These are phyloP conservation scores for Glomus cerebriforme DNA, from an alignment of 192 early-diverging fungal species.

Conservation along the genomic window DNA sequence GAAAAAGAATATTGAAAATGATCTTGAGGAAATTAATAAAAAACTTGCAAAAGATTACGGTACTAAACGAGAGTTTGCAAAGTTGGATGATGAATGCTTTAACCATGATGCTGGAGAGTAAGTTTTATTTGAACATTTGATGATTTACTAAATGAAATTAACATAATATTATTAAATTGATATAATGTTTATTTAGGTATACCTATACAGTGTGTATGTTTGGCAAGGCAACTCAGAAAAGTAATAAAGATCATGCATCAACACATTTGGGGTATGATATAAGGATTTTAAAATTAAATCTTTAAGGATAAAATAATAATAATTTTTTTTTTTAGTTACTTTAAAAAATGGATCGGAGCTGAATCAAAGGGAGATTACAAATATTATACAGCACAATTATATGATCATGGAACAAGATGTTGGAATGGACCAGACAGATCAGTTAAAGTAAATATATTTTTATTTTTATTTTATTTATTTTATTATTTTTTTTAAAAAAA, in stretches of 20 bases:
- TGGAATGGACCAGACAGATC: conserved; percentile 95
- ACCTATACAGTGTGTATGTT: conserved; percentile 72
- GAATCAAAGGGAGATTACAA: conserved; percentile 32
- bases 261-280: conserved; percentile 56
- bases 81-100: conserved; percentile 71
- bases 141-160: too few relatives aligned
- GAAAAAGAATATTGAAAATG: conserved; percentile 34
- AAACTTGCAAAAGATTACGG: conserved; percentile 75
- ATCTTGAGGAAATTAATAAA: conserved; percentile 50
- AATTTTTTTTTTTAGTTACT: conserved; percentile 40
- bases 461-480: background rate
- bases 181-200: conserved; percentile 55
- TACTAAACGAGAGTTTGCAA: conserved; percentile 63
- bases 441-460: conserved; percentile 52
- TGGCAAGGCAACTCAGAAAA: conserved; percentile 74
- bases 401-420: conserved; percentile 76
- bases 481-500: background rate
- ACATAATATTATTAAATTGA: too few relatives aligned
- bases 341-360: conserved; percentile 51
- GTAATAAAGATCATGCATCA: conserved; percentile 57
- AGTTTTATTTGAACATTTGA: conserved; percentile 14
- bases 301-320: conserved; percentile 5
- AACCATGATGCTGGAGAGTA: conserved; percentile 70
- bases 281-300: background rate
- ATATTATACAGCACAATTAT: conserved; percentile 64